These are phyloP conservation scores for Avicennia marina DNA, from an alignment of 257 asterid genomes.

Conservation along the genomic window DNA sequence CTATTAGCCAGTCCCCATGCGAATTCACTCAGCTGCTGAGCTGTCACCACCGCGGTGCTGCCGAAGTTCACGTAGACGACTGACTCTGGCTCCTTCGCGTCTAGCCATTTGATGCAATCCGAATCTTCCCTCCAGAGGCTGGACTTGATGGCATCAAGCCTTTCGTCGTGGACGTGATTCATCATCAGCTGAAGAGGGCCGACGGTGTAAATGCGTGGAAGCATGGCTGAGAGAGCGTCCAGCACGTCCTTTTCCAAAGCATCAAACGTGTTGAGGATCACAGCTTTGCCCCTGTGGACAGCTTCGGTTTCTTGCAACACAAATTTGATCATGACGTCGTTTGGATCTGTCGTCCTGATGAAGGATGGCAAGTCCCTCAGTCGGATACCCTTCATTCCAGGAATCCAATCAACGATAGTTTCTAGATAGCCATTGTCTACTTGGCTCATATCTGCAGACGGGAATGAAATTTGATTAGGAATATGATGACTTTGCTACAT, in stretches of 20 bases:
- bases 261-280: constrained; percentile 45
- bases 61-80: constrained; percentile 44
- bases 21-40: constrained; percentile 33
- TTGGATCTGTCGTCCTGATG: constrained; percentile 25
- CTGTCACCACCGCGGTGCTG: constrained; percentile 32
- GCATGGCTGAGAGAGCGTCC: constrained; percentile 27
- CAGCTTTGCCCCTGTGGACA: constrained; percentile 23
- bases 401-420: constrained; percentile 27
- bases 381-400: constrained; percentile 32
- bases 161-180: constrained; percentile 20
- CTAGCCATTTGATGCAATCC: constrained; percentile 36
- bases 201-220: constrained; percentile 19
- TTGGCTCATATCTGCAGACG: constrained; percentile 27
- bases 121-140: constrained; percentile 44
- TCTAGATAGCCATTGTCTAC: constrained; percentile 41
- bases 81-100: constrained; percentile 26
- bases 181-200: constrained; percentile 34
- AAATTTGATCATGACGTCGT: constrained; percentile 30
- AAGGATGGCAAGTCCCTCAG: constrained; percentile 37
- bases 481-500: no score
- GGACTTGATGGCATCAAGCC: constrained; percentile 18
- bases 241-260: constrained; percentile 29
- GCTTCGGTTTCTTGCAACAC: not conserved
- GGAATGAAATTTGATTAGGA: no score
- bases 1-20: constrained; percentile 54